phyloP scores from a whole-genome alignment of 352 stramenopile species.

The Sclerospora graminicola region DNA sequence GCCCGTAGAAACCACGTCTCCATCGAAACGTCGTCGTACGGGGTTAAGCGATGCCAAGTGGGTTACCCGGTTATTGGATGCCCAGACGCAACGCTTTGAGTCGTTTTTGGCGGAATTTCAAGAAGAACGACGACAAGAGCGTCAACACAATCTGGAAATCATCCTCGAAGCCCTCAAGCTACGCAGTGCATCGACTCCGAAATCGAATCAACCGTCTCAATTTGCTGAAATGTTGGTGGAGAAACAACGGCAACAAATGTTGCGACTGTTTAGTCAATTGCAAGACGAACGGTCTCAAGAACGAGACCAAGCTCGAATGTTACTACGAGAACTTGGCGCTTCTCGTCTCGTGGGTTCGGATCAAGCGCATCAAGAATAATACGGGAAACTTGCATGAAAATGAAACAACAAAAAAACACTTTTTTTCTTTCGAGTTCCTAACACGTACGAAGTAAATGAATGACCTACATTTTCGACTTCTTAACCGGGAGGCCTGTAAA shows the following conservation, averaged over 20 bases:
- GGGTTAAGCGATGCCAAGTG: slow-evolving; percentile 21
- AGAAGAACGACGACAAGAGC: slow-evolving; percentile 30
- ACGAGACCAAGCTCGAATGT: slow-evolving; percentile 20
- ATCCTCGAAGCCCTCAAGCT: slow-evolving; percentile 28
- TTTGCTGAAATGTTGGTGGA: slow-evolving; percentile 26
- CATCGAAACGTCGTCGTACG: slow-evolving; percentile 13
- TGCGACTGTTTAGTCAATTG: slow-evolving; percentile 26
- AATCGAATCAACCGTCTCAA: slow-evolving; percentile 15
- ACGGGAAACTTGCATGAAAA: too few relatives aligned
- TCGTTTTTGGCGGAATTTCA: slow-evolving; percentile 26
- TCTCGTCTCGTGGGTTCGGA: slow-evolving; percentile 10
- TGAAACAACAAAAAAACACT: too few relatives aligned
- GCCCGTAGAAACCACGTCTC: not conserved
- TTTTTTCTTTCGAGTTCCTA: too few relatives aligned
- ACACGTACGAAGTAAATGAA: too few relatives aligned
- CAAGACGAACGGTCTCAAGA: slow-evolving; percentile 25
- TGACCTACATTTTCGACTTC: too few relatives aligned
- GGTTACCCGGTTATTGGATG: slow-evolving; percentile 24
- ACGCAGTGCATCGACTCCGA: slow-evolving; percentile 12
- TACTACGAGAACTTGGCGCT: slow-evolving; percentile 18
- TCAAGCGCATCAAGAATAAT: slow-evolving; percentile 4
- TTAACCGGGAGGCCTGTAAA: too few relatives aligned
- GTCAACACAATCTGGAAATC: slow-evolving; percentile 29
- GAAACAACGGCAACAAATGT: slow-evolving; percentile 28
- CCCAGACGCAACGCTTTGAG: slow-evolving; percentile 27